These are phyloP conservation scores for Rhodosporidiobolus sp. DNA, from an alignment of 768 basidiomycete species.

Conservation along the genomic window DNA sequence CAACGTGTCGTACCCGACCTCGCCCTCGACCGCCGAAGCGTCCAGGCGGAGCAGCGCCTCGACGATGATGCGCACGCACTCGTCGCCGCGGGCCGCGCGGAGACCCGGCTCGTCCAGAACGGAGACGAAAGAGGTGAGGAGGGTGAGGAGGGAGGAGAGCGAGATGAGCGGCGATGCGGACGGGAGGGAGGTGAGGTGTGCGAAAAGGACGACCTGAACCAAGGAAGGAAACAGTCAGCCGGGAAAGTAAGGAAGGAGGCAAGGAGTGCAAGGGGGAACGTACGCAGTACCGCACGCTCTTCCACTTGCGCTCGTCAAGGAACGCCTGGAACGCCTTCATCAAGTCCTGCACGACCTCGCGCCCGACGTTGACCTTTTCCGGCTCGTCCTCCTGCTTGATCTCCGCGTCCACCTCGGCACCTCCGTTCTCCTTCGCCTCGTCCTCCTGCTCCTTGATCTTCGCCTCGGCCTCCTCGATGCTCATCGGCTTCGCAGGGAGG, in stretches of 20 bases:
- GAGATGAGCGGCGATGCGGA: slow-evolving; percentile 57
- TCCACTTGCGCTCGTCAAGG: slow-evolving; percentile 85
- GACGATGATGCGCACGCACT: slow-evolving; percentile 73
- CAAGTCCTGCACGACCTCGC: slow-evolving; percentile 77
- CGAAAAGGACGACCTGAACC: slow-evolving; percentile 88
- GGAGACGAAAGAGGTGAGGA: slow-evolving; percentile 76
- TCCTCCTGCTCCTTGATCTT: not conserved
- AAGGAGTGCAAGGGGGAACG: slow-evolving; percentile 38
- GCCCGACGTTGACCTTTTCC: slow-evolving; percentile 56
- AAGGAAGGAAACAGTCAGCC: not conserved
- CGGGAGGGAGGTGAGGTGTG: slow-evolving; percentile 69
- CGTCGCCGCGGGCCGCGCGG: slow-evolving; percentile 76
- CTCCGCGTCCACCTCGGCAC: slow-evolving; percentile 36
- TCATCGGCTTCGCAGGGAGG: slow-evolving; percentile 15
- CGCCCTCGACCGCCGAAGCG: slow-evolving; percentile 7
- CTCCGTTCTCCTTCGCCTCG: slow-evolving; percentile 10
- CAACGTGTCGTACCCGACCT: slow-evolving; percentile 20
- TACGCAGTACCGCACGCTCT: slow-evolving; percentile 71
- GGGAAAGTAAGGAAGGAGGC: slow-evolving; percentile 8
- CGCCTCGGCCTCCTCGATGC: slow-evolving; percentile 1
- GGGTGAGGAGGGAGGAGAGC: slow-evolving; percentile 69
- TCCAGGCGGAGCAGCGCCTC: slow-evolving; percentile 74
- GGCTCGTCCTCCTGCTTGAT: slow-evolving; percentile 48
- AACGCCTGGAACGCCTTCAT: slow-evolving; percentile 86
- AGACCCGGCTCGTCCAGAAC: slow-evolving; percentile 88